Evolutionary conservation across 2,329 filamentous ascomycete genomes (phyloP).

Genomic region (Bipolaris zeicola): DNA sequence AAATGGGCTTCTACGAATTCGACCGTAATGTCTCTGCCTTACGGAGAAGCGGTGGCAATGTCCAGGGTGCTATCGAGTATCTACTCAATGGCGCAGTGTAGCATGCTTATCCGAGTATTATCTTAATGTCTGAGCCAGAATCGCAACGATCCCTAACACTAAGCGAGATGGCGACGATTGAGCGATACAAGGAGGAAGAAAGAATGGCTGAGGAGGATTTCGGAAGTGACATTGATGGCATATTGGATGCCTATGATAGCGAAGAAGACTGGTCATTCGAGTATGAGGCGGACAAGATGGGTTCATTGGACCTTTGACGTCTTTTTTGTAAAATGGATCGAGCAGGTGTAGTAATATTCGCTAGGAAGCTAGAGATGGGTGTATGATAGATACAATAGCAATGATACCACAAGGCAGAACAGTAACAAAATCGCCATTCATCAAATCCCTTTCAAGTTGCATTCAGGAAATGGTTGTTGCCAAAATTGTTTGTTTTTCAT

Average conservation of each 20-base stretch:
- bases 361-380: background rate
- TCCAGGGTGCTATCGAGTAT: slow-evolving; percentile 87
- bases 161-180: slow-evolving; percentile 5
- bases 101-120: slow-evolving; percentile 14
- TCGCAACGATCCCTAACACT: background rate
- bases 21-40: slow-evolving; percentile 89
- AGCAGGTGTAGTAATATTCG: slow-evolving; percentile 7
- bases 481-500: background rate
- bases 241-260: slow-evolving; percentile 12
- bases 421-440: background rate
- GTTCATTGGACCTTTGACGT: slow-evolving; percentile 2
- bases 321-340: background rate
- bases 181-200: slow-evolving; percentile 4
- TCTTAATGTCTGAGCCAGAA: background rate
- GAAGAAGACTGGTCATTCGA: slow-evolving; percentile 15
- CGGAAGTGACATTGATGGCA: slow-evolving; percentile 9
- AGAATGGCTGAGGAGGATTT: slow-evolving; percentile 9
- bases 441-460: background rate
- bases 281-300: slow-evolving; percentile 3
- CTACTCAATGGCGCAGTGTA: slow-evolving; percentile 53
- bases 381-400: slow-evolving; percentile 2
- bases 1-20: slow-evolving; percentile 99
- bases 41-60: slow-evolving; percentile 86
- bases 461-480: background rate
- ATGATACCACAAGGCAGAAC: slow-evolving; percentile 17